Percentiles rank a stretch among this genome's conserved stretches.
These are phyloP conservation scores for Suhomyces canberraensis DNA, from an alignment of 805 yeast genomes.

Conservation along the genomic window DNA sequence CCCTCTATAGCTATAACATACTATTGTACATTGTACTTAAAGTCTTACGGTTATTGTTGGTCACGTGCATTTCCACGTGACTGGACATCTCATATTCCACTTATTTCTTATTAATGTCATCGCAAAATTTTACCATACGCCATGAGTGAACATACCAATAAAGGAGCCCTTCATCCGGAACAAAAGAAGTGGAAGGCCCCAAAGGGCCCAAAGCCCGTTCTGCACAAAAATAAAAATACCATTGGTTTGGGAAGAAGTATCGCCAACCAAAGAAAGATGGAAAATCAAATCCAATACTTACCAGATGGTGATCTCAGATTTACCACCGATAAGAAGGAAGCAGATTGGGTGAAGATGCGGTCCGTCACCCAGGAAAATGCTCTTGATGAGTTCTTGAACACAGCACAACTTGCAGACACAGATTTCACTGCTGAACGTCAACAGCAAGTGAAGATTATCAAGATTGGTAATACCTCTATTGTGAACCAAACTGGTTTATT, in stretches of 20 bases:
- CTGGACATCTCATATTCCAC: not conserved
- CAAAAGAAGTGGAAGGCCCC: slow-evolving; percentile 81
- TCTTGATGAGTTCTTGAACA: slow-evolving; percentile 87
- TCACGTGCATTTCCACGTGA: too few species aligned
- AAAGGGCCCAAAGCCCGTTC: slow-evolving; percentile 89
- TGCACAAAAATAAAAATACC: slow-evolving; percentile 75
- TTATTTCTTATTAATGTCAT: not conserved
- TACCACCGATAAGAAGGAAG: slow-evolving; percentile 81
- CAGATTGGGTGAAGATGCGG: slow-evolving; percentile 83
- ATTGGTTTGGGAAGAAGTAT: slow-evolving; percentile 86
- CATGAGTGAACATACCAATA: slow-evolving; percentile 28
- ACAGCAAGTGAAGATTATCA: slow-evolving; percentile 78
- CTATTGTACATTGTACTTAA: too few species aligned
- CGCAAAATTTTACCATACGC: slow-evolving; percentile 1
- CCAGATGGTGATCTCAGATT: slow-evolving; percentile 90
- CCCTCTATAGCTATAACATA: too few species aligned
- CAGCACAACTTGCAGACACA: slow-evolving; percentile 94
- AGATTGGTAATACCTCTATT: slow-evolving; percentile 54
- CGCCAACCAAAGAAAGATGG: slow-evolving; percentile 66
- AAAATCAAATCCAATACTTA: slow-evolving; percentile 63
- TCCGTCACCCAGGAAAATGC: slow-evolving; percentile 95
- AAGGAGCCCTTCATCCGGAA: slow-evolving; percentile 44
- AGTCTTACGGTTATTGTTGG: too few species aligned
- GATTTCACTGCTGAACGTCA: slow-evolving; percentile 92
- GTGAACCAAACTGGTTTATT: slow-evolving; percentile 47